A percentile compares a stretch with the other conserved stretches of the same genome.
Evolutionary conservation across 306 rosid genomes (phyloP).

Genomic region (Hippophae tibetana): DNA sequence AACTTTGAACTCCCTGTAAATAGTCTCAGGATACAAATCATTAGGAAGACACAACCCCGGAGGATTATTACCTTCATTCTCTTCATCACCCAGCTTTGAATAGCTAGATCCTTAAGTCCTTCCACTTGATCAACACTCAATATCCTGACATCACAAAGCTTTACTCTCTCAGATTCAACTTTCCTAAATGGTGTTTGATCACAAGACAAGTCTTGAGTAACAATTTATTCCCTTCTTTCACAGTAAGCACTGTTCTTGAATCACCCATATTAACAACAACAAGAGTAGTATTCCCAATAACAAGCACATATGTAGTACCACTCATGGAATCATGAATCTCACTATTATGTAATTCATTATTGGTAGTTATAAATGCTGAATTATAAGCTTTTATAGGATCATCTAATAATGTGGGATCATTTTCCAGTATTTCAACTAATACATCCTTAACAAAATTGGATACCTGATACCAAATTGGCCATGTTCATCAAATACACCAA

Average conservation of each 20-base stretch:
- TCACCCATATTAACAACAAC: constrained; percentile 40
- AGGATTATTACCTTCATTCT: constrained; percentile 71
- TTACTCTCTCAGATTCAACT: constrained; percentile 86
- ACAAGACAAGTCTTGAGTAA: too few relatives aligned
- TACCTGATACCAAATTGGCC: constrained; percentile 71
- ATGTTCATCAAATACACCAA: constrained; percentile 25
- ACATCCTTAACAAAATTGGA: constrained; percentile 67
- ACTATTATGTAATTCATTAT: constrained; percentile 51
- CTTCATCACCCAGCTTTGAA: constrained; percentile 88
- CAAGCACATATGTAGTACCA: constrained; percentile 76
- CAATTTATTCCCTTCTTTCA: too few relatives aligned
- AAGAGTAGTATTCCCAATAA: constrained; percentile 55
- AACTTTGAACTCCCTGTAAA: constrained; percentile 60
- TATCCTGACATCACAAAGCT: constrained; percentile 79
- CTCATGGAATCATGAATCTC: constrained; percentile 88
- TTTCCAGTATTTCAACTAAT: constrained; percentile 45
- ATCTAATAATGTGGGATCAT: constrained; percentile 47
- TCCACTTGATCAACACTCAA: constrained; percentile 88
- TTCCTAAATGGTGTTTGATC: constrained; percentile 54
- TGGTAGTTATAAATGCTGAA: constrained; percentile 52
- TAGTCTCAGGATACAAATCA: constrained; percentile 73
- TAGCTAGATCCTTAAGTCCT: constrained; percentile 71
- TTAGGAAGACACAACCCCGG: constrained; percentile 86
- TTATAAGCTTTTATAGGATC: constrained; percentile 69
- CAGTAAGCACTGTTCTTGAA: too few relatives aligned